Base-by-base conservation (phyloP, 192 early-diverging fungal genomes). In the Piromyces sp. region DNA sequence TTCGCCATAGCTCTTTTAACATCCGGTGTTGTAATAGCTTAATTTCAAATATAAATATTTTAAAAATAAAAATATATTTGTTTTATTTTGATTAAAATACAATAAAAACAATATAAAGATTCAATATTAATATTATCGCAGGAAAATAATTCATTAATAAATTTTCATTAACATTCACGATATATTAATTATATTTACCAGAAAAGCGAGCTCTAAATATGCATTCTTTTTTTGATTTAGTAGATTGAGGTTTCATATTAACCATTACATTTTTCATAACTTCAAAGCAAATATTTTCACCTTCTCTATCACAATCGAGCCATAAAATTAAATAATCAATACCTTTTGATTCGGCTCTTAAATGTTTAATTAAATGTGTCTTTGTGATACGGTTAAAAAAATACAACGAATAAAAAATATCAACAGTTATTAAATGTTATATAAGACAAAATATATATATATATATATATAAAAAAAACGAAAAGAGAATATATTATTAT, bases 251-350 rank as follows among this genome's bases (percentile, higher is more conserved):
- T 68, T 68, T 68, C 4, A 68, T 68, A 68, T 68, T 68, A 28
- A 28, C 9, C 51, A 68, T 68, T 7, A 68, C 51, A 68, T 68
- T 68, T 68, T 19, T 26, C 51, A 68, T 68, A 11, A 68, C 88
- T 58, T 88, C 87, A 81, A 89, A 88, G 51, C 87, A 88, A 33
- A 89, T 89, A 79, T 89, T 89, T 82, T 89, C 88, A 14, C 88
- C 88, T 82, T 89, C 88, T 26, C 89, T 33, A 81, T 89, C 88
- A 51, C 88, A 90, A 85, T 89, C 88, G 16, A 89, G 80, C 89
- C 89, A 89, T 15, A 89, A 82, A 28, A 89, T 81, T 1, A 89
- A 81, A 30, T 86, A 86, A 80, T 90, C 87, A 11, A 86, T 40
- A 16, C 87, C 87, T 81, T 90, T 89, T 26, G 88, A 82, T 30